Percentiles rank a stretch among this genome's conserved stretches.
Evolutionary conservation across 345 rosid species (phyloP).

Genomic region (Pistacia integerrima): DNA sequence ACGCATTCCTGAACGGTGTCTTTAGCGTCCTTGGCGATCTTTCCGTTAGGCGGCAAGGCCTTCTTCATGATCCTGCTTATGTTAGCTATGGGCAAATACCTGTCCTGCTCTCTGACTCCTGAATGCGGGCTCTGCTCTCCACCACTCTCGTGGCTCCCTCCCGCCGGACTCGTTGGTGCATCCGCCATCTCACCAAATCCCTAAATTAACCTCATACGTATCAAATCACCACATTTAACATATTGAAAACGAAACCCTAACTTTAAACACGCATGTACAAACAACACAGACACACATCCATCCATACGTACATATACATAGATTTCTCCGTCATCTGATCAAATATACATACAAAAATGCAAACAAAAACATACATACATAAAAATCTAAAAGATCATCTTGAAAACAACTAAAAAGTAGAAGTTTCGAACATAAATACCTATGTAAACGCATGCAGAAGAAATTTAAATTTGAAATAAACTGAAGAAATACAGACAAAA

Average conservation of each 20-base stretch:
- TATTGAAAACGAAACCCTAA: slow-evolving; percentile 12
- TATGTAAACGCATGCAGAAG: not conserved
- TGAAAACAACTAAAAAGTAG: too few relatives aligned
- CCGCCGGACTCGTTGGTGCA: slow-evolving; percentile 62
- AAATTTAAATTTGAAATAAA: not conserved
- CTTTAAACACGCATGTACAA: not conserved
- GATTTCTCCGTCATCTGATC: not conserved
- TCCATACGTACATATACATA: not conserved
- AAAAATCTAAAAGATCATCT: not conserved
- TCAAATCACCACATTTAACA: not conserved
- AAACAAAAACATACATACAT: not conserved
- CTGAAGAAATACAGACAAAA: not conserved
- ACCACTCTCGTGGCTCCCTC: slow-evolving; percentile 56
- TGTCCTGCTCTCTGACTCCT: slow-evolving; percentile 60
- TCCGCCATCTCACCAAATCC: slow-evolving; percentile 48
- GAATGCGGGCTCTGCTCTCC: slow-evolving; percentile 69
- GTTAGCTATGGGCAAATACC: slow-evolving; percentile 66
- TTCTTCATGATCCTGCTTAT: slow-evolving; percentile 78
- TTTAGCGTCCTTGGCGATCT: slow-evolving; percentile 68
- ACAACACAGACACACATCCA: not conserved
- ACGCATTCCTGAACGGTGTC: slow-evolving; percentile 75
- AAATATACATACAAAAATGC: not conserved
- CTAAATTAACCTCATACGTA: not conserved
- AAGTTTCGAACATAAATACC: too few relatives aligned
- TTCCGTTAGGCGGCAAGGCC: slow-evolving; percentile 63